Percentiles rank a stretch among this genome's conserved stretches.
phyloP scores from a whole-genome alignment of 139 green algal species.

The Picochlorum sp. region DNA sequence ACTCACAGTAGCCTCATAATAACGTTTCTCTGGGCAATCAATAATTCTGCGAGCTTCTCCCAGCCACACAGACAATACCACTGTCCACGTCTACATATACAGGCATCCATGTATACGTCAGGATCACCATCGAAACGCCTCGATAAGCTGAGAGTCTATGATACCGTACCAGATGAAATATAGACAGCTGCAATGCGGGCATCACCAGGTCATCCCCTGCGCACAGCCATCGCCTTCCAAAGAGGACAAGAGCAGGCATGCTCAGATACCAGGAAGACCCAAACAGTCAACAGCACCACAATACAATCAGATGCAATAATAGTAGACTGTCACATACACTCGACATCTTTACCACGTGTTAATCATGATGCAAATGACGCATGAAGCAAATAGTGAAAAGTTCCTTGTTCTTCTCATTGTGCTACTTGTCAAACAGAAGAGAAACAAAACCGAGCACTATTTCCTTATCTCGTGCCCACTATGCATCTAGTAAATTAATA shows the following conservation, averaged over 20 bases:
- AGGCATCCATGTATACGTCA: background rate
- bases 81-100: slow-evolving; percentile 22
- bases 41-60: slow-evolving; percentile 1
- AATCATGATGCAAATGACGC: too few relatives aligned
- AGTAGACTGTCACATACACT: too few relatives aligned
- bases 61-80: slow-evolving; percentile 23
- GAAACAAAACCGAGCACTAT: too few relatives aligned
- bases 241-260: slow-evolving; percentile 44
- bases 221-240: slow-evolving; percentile 35
- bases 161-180: slow-evolving; percentile 31
- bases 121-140: background rate
- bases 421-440: too few relatives aligned
- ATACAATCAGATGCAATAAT: too few relatives aligned
- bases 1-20: slow-evolving; percentile 20
- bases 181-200: slow-evolving; percentile 2
- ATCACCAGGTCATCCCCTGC: slow-evolving; percentile 37
- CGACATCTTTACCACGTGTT: too few relatives aligned
- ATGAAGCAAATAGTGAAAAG: too few relatives aligned
- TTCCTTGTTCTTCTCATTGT: too few relatives aligned
- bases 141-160: background rate
- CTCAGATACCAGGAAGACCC: background rate
- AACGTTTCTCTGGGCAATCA: slow-evolving; percentile 16
- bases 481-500: too few relatives aligned
- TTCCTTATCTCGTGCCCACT: too few relatives aligned
- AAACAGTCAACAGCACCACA: background rate